Evolutionary conservation across 495 filamentous ascomycete species (phyloP).

Genomic region (Aspergillus nidulans): DNA sequence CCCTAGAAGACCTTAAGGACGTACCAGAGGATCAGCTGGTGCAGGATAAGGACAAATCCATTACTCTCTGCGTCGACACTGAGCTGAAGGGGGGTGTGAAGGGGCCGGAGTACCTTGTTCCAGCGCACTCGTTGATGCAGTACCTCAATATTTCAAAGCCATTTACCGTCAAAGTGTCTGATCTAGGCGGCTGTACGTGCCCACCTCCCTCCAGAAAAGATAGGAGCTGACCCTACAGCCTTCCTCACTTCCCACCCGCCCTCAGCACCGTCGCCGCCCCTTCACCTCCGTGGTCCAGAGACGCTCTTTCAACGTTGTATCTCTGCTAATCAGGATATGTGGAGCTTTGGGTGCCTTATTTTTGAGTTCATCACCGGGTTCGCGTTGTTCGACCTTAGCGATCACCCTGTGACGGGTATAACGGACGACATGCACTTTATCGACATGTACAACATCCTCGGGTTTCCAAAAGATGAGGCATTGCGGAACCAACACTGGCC

Average conservation of each 20-base stretch:
- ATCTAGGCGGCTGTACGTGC: slow-evolving; percentile 34
- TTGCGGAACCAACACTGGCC: slow-evolving; percentile 1
- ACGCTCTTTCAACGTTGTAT: slow-evolving; percentile 24
- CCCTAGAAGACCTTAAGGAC: slow-evolving; percentile 12
- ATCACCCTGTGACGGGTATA: not conserved
- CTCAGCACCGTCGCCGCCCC: slow-evolving; percentile 23
- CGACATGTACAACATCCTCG: slow-evolving; percentile 18
- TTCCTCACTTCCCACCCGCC: slow-evolving; percentile 26
- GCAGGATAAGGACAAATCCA: not conserved
- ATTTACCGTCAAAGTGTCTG: slow-evolving; percentile 33
- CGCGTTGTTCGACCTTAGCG: slow-evolving; percentile 17
- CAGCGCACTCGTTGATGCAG: slow-evolving; percentile 22
- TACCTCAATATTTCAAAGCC: slow-evolving; percentile 15
- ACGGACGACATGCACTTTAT: slow-evolving; percentile 21
- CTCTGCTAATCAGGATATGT: slow-evolving; percentile 30
- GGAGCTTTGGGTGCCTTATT: slow-evolving; percentile 39
- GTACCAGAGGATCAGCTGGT: not conserved
- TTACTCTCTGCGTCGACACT: not conserved
- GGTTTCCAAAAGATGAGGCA: slow-evolving; percentile 11
- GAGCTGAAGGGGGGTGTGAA: slow-evolving; percentile 13
- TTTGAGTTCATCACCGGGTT: slow-evolving; percentile 33
- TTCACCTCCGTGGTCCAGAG: slow-evolving; percentile 31
- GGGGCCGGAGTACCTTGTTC: slow-evolving; percentile 29
- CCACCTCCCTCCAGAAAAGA: not conserved
- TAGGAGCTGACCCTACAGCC: slow-evolving; percentile 13